phyloP scores from a whole-genome alignment of 768 basidiomycete genomes.

The Rhizopogon rudus region DNA sequence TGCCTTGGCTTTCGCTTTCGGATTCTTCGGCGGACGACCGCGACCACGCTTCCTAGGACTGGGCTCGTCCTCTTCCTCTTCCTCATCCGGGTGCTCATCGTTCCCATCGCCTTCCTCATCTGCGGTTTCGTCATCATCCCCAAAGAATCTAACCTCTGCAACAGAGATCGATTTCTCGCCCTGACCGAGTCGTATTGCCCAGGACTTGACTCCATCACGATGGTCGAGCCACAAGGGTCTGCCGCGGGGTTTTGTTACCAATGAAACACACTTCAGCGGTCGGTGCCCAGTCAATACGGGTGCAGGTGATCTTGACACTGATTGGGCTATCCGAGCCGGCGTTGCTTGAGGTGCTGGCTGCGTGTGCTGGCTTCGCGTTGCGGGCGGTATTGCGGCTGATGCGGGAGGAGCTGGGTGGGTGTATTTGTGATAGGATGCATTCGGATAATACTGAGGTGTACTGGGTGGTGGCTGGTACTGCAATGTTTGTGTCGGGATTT shows the following conservation, averaged over 20 bases:
- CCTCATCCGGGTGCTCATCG: constrained; percentile 43
- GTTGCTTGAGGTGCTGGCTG: constrained; percentile 3
- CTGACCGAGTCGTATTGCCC: constrained; percentile 59
- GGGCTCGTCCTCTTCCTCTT: constrained; percentile 31
- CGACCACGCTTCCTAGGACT: constrained; percentile 39
- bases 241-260: constrained; percentile 55
- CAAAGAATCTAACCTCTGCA: constrained; percentile 47
- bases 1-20: constrained; percentile 28
- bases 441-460: constrained; percentile 40
- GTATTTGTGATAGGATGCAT: constrained; percentile 41
- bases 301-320: constrained; percentile 26
- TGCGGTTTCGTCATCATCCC: constrained; percentile 55
- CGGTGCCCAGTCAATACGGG: constrained; percentile 31
- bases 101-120: constrained; percentile 45
- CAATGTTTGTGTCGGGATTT: constrained; percentile 27
- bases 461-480: constrained; percentile 25
- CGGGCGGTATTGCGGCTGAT: constrained; percentile 5
- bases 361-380: background rate
- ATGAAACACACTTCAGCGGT: constrained; percentile 47
- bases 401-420: constrained; percentile 22
- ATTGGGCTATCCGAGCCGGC: constrained; percentile 20
- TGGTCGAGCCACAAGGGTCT: constrained; percentile 57
- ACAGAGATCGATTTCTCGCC: constrained; percentile 56
- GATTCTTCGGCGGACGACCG: constrained; percentile 28
- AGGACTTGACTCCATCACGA: constrained; percentile 67